Conservation (phyloP, 495 filamentous ascomycete genomes). For the Tuber microsphaerosporum region DNA sequence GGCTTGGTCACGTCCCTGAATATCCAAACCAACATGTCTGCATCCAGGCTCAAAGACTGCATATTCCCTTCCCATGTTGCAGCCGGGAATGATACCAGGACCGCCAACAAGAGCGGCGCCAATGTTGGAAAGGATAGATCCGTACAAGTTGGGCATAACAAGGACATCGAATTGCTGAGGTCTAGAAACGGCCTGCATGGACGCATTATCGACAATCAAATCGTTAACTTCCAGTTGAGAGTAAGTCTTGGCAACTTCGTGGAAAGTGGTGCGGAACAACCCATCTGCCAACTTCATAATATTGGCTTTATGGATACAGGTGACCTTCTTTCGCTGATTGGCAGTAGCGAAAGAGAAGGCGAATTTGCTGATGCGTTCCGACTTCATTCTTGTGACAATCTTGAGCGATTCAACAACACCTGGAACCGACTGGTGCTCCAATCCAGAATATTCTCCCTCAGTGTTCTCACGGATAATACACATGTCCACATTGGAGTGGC, state of each 20-base stretch:
- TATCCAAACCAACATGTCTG: slow-evolving; percentile 96
- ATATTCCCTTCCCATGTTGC: slow-evolving; percentile 98
- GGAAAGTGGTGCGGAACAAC: slow-evolving; percentile 95
- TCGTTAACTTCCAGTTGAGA: slow-evolving; percentile 89
- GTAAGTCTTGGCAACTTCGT: slow-evolving; percentile 83
- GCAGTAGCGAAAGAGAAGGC: slow-evolving; percentile 95
- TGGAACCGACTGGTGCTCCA: slow-evolving; percentile 95
- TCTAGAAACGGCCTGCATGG: slow-evolving; percentile 92
- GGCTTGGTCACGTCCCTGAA: slow-evolving; percentile 97
- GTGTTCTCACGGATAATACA: slow-evolving; percentile 99
- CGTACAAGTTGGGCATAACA: slow-evolving; percentile 99
- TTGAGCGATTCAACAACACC: slow-evolving; percentile 99
- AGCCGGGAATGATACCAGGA: slow-evolving; percentile 92
- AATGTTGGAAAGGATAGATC: slow-evolving; percentile 97
- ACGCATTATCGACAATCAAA: slow-evolving; percentile 99
- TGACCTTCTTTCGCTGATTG: slow-evolving; percentile 97
- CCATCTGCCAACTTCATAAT: slow-evolving; percentile 99
- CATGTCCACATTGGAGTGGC: slow-evolving; percentile 91
- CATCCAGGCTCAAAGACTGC: slow-evolving; percentile 98
- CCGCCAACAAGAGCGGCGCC: slow-evolving; percentile 97
- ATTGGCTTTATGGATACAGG: slow-evolving; percentile 99
- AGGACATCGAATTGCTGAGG: slow-evolving; percentile 99
- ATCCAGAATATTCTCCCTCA: slow-evolving; percentile 96
- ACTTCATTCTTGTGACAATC: slow-evolving; percentile 98
- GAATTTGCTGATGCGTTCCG: slow-evolving; percentile 96